Percentiles rank a stretch among this genome's conserved stretches.
phyloP scores from a whole-genome alignment of 2,329 filamentous ascomycete genomes.

The Apiospora kogelbergensis region DNA sequence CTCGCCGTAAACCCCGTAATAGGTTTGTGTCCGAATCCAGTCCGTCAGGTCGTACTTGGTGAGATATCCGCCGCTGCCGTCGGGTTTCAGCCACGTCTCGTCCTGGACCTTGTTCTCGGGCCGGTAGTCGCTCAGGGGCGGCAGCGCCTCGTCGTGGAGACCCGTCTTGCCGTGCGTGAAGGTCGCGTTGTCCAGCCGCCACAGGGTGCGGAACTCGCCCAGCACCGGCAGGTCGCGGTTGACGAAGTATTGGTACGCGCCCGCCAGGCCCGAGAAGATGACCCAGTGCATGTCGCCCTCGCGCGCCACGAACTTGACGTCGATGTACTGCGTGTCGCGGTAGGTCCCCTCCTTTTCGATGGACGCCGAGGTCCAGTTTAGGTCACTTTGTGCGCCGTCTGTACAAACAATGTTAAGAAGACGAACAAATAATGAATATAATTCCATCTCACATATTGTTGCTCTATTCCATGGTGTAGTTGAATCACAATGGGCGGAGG shows the following conservation, averaged over 20 bases:
- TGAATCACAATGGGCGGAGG: neutral
- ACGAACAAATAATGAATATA: neutral
- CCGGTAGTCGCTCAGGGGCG: slow-evolving; percentile 41
- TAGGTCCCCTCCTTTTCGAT: slow-evolving; percentile 34
- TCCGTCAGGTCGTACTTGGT: slow-evolving; percentile 48
- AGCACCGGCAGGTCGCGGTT: slow-evolving; percentile 47
- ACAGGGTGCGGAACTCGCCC: slow-evolving; percentile 51
- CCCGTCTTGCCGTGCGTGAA: slow-evolving; percentile 47
- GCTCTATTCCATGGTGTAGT: too few species aligned
- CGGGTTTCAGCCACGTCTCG: slow-evolving; percentile 49
- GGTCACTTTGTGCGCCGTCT: slow-evolving; percentile 47
- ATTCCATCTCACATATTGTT: neutral
- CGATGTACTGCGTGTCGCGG: slow-evolving; percentile 42
- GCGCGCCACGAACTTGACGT: slow-evolving; percentile 45
- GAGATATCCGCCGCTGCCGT: slow-evolving; percentile 43
- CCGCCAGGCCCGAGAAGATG: slow-evolving; percentile 45
- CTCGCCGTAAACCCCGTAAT: slow-evolving; percentile 50
- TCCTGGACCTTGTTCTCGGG: slow-evolving; percentile 50
- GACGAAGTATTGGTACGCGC: slow-evolving; percentile 57
- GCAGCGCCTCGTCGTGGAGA: slow-evolving; percentile 44
- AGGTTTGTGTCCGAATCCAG: slow-evolving; percentile 38
- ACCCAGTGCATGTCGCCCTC: slow-evolving; percentile 55
- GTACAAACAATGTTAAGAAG: neutral
- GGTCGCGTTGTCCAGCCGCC: slow-evolving; percentile 47
- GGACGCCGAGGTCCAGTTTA: slow-evolving; percentile 46